phyloP scores from a whole-genome alignment of 371 early-diverging fungal genomes.

The Mortierella sp. region DNA sequence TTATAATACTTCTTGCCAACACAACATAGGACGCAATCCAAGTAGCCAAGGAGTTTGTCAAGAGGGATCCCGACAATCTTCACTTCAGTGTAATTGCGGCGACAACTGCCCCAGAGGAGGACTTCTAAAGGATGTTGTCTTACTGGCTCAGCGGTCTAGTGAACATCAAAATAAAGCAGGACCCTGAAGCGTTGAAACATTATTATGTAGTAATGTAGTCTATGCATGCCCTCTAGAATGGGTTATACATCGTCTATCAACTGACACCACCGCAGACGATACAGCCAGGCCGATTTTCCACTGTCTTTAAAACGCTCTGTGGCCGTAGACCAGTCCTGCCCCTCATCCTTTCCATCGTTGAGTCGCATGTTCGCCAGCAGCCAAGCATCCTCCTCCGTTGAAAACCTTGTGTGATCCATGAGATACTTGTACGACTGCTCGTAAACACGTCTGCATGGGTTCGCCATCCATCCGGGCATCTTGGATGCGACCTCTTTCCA shows the following conservation, averaged over 20 bases:
- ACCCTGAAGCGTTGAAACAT: too few relatives aligned
- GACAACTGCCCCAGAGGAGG: conserved; percentile 36
- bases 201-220: too few relatives aligned
- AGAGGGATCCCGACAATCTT: conserved; percentile 73
- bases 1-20: too few relatives aligned
- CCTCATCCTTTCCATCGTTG: not conserved
- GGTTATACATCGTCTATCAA: not conserved
- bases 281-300: conserved; percentile 7
- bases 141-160: too few relatives aligned
- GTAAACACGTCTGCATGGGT: conserved; percentile 7
- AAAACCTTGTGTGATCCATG: not conserved
- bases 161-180: not conserved
- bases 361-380: conserved; percentile 1
- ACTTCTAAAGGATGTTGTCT: not conserved
- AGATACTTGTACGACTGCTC: conserved; percentile 8
- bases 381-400: conserved; percentile 11
- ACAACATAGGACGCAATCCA: conserved; percentile 77
- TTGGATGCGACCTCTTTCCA: conserved; percentile 1
- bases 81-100: conserved; percentile 81
- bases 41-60: conserved; percentile 78
- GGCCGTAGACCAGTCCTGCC: conserved; percentile 1
- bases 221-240: too few relatives aligned
- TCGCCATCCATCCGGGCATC: conserved; percentile 8
- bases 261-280: conserved; percentile 18
- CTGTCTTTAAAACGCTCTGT: not conserved